Evolutionary conservation across 768 basidiomycete species (phyloP), one percentile per base, ranked within the genome.

Genomic region (Termitomyces sp.): DNA sequence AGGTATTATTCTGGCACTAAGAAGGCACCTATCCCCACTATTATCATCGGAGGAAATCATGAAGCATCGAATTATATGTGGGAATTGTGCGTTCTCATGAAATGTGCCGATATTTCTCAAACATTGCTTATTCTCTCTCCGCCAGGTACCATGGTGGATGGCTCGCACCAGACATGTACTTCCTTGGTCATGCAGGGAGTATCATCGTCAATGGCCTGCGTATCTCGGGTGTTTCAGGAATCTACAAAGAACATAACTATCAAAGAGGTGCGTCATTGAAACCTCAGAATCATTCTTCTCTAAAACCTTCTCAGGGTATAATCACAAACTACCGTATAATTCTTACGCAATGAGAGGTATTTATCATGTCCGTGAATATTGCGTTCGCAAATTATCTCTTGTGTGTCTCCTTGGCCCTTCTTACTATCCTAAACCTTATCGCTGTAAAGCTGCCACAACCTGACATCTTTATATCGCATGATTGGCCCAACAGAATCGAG

Each of bases 1-100:
- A 92, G 90, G 66, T 99, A 98, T 70, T 98, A 99, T 67, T 86
- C 84, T 0, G 92, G 93, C 1, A 78, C 88, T 67, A 86, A 78
- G 66, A 73, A 63, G 18, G 94, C 96, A 1, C 94, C 95, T 0
- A 70, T 96, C 2, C 72, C 95, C 68, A 99, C 97, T 0, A 76
- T 99, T 11, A 84, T 98, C 48, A 97, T 98, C 66, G 97, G 97
- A 20, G 97, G 97, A 7, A 98, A 98, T 68, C 97, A 98, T 69
- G 97, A 98, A 72, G 93, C 93, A 1, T 94, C 92, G 24, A 97
- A 94, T 64, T 97, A 98, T 67, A 78, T 98, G 75, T 95, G 92
- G 88, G 97, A 99, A 70, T 72, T 97, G 92, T 93, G 65, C 72
- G 90, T 74, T 5, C 41, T 20, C 24, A 24, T 43, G 5, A 16